Percentiles rank a stretch among this genome's conserved stretches.
These are phyloP conservation scores for Cyberlindnera meyerae DNA, from an alignment of 805 yeast species.

Conservation along the genomic window DNA sequence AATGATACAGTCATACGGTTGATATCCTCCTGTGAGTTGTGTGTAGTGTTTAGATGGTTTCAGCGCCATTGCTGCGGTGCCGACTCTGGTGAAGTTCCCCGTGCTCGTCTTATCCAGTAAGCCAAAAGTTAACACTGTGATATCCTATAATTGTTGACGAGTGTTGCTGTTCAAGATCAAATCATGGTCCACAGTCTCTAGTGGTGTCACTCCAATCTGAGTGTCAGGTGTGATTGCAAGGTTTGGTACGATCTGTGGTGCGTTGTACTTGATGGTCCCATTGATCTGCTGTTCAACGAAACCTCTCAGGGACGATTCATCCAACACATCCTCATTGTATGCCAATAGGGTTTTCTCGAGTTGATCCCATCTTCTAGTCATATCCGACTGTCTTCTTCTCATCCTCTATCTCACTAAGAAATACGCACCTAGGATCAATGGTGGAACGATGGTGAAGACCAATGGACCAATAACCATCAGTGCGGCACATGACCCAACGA, in stretches of 20 bases:
- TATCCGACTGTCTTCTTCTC: constrained; percentile 11
- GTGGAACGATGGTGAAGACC: constrained; percentile 22
- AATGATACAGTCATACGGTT: constrained; percentile 7
- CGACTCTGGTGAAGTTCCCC: constrained; percentile 9
- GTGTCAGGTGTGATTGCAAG: constrained; percentile 7
- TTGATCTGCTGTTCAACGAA: constrained; percentile 15
- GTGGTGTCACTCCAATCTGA: constrained; percentile 10
- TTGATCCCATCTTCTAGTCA: constrained; percentile 14
- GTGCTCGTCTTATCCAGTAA: constrained; percentile 13
- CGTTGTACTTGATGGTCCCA: constrained; percentile 19
- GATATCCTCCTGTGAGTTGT: constrained; percentile 4
- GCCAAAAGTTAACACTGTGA: constrained; percentile 19
- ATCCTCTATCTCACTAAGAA: constrained; percentile 9
- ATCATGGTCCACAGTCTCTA: constrained; percentile 21
- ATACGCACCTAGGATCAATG: constrained; percentile 20
- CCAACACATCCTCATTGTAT: constrained; percentile 15
- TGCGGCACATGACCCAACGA: constrained; percentile 13
- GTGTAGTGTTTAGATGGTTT: constrained; percentile 15
- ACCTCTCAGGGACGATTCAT: constrained; percentile 9
- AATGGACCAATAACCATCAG: constrained; percentile 19
- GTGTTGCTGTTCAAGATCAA: too few relatives aligned
- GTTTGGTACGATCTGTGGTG: constrained; percentile 9
- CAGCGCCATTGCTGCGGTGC: constrained; percentile 15
- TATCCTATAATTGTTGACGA: too few relatives aligned
- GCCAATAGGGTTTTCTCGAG: constrained; percentile 14